Base-by-base conservation (phyloP, 192 early-diverging fungal genomes). In the Phlyctochytrium arcticum region DNA sequence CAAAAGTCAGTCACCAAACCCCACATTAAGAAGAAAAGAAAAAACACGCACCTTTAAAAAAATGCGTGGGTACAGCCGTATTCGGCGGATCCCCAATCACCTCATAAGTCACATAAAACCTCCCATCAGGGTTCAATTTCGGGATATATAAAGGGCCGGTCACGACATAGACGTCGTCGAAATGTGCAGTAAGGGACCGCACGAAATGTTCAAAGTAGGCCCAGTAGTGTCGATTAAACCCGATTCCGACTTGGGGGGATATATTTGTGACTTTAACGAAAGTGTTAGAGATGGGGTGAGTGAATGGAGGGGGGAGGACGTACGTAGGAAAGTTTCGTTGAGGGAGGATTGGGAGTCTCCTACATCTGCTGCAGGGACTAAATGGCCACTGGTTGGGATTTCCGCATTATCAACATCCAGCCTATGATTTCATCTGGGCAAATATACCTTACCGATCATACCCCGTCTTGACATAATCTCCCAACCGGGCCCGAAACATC, bases 151-250 rank as follows among this genome's bases (percentile, higher is more conserved):
- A 67, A 6, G 95, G 92, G 2, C 95, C 95, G 0, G 93, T 90
- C 48, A 90, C 81, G 29, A 93, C 87, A 62, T 90, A 90, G 7
- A 98, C 90, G 67, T 94, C 87, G 54, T 85, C 75, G 70, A 92
- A 98, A 6, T 62, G 72, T 8, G 78, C 77, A 0, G 89, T 87
- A 32, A 95, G 75, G 6, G 58, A 58, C 31, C 93, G 82, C 32
- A 87, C 86, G 75, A 93, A 93, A 54, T 75, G 74, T 73, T 97
- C 95, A 48, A 97, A 79, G 61, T 83, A 79, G 31, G 90, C 87
- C 95, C 95, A 97, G 74, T 94, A 92, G 63, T 92, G 90, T 51
- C 95, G 84, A 73, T 97, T 97, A 55, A 97, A 97, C 10, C 87
- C 91, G 54, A 81, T 76, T 3, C 47, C 56, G 47, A 70, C 67